Percentiles rank a stretch among this genome's conserved stretches.
phyloP scores from a whole-genome alignment of 1,139 yeast genomes.

The Yamadazyma taylorii region DNA sequence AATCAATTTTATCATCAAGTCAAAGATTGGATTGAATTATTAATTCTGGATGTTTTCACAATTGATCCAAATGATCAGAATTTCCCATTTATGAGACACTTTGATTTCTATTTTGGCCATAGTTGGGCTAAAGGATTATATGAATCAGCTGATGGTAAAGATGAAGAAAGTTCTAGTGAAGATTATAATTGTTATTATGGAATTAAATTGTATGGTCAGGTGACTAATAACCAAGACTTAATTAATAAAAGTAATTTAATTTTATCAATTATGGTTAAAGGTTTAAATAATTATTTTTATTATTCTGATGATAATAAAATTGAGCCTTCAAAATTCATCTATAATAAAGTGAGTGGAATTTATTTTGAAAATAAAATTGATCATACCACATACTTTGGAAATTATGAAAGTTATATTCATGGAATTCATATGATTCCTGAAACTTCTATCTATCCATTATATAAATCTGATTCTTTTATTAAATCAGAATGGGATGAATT shows the following conservation, averaged over 20 bases:
- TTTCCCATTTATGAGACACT: constrained; percentile 68
- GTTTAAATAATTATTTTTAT: constrained; percentile 57
- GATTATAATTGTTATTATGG: constrained; percentile 74
- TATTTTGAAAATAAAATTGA: constrained; percentile 79
- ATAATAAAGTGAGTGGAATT: constrained; percentile 68
- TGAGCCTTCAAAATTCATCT: constrained; percentile 51
- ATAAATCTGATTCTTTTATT: constrained; percentile 68
- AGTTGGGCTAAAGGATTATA: constrained; percentile 77
- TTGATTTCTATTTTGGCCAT: constrained; percentile 74
- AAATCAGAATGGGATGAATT: constrained; percentile 75
- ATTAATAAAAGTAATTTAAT: constrained; percentile 67
- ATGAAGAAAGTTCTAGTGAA: constrained; percentile 73
- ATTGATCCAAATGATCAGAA: constrained; percentile 53
- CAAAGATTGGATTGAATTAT: constrained; percentile 62
- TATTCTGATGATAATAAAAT: constrained; percentile 53
- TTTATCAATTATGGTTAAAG: constrained; percentile 55
- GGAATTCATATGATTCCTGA: constrained; percentile 93
- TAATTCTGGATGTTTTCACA: constrained; percentile 70
- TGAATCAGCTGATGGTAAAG: constrained; percentile 65
- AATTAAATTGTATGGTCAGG: constrained; percentile 70
- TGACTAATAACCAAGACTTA: constrained; percentile 61
- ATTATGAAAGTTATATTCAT: constrained; percentile 71
- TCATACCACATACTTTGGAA: constrained; percentile 86
- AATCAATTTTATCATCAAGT: constrained; percentile 60
- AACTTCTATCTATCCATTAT: constrained; percentile 81